Evolutionary conservation across 2,329 filamentous ascomycete genomes (phyloP), one percentile per base, ranked within the genome.

Genomic region (Curvularia hawaiiensis): DNA sequence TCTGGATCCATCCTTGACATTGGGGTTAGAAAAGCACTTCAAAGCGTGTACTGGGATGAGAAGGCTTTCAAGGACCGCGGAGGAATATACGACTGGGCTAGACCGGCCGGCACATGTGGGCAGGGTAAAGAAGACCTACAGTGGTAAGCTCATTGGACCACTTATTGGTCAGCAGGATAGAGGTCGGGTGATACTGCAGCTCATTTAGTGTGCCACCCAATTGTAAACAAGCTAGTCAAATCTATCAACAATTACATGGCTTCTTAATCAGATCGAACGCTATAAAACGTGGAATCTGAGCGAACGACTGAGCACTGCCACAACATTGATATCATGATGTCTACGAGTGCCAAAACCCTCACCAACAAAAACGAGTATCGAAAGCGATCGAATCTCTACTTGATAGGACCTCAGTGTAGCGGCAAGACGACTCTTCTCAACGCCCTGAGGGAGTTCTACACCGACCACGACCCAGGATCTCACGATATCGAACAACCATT

Each of bases 31-130:
- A 33, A 43, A 12, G 50, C 33, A 4, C 49, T 58, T 46, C 12
- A 54, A 24, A 45, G 53, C 39, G 31, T 54, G 12, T 30, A 33
- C 11, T 58, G 45, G 50, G 55, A 54, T 9, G 48, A 45, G 24
- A 58, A 58, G 45, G 53, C 50, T 1, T 54, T 58, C n/a, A 31
- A 49, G 1, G 50, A 58, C 30, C 50, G 50, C 4, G 45, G 45
- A 16, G 50, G 50, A 3, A 44, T 58, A 6, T 58, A 50, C 31
- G 45, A 58, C 16, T 58, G 50, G 46, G 40, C 43, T 4, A 52
- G 50, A n/a, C 48, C 39, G 61, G 60, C 43, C 26, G 51, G 44
- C 52, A 60, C 45, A 9, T 26, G 20, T 22, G 47, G 20, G 12
- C 22, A 46, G 16, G 50, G 46, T 30, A 40, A 31, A 33, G 53